These are phyloP conservation scores for Pseudogymnoascus sp. DNA, from an alignment of 2,329 filamentous ascomycete species.

Conservation along the genomic window DNA sequence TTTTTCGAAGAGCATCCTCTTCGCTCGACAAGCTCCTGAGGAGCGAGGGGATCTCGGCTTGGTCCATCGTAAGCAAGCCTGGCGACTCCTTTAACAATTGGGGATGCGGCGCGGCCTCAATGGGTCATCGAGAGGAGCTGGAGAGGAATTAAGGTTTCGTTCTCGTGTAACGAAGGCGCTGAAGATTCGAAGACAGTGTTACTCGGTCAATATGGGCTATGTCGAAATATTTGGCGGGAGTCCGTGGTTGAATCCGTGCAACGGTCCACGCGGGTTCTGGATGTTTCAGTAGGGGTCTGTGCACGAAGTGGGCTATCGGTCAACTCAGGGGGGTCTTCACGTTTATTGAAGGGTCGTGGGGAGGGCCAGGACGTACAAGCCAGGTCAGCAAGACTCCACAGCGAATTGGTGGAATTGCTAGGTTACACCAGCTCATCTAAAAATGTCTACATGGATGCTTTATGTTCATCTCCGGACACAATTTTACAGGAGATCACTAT, in stretches of 20 bases:
- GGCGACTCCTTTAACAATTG: not conserved
- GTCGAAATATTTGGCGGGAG: not conserved
- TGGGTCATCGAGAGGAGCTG: not conserved
- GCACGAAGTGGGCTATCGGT: not conserved
- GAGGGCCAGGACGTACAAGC: not conserved
- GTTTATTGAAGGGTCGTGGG: not conserved
- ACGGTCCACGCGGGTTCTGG: constrained; percentile 1
- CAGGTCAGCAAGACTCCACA: not conserved
- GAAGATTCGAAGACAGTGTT: not conserved
- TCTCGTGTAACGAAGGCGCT: not conserved
- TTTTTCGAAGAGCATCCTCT: constrained; percentile 89
- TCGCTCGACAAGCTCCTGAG: constrained; percentile 56
- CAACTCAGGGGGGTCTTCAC: constrained; percentile 1
- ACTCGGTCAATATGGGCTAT: not conserved
- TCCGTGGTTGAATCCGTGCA: not conserved
- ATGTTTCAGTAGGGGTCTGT: constrained; percentile 4
- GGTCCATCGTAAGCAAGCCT: constrained; percentile 42
- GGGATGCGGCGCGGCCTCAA: constrained; percentile 1
- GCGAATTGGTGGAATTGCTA: not conserved
- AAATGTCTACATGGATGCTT: not conserved
- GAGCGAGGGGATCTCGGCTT: constrained; percentile 57
- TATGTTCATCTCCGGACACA: not conserved
- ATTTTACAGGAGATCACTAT: not conserved
- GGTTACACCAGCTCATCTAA: not conserved
- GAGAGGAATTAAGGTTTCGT: not conserved